These are phyloP conservation scores for Ustilago tritici DNA, from an alignment of 1,284 basidiomycete genomes.

Conservation along the genomic window DNA sequence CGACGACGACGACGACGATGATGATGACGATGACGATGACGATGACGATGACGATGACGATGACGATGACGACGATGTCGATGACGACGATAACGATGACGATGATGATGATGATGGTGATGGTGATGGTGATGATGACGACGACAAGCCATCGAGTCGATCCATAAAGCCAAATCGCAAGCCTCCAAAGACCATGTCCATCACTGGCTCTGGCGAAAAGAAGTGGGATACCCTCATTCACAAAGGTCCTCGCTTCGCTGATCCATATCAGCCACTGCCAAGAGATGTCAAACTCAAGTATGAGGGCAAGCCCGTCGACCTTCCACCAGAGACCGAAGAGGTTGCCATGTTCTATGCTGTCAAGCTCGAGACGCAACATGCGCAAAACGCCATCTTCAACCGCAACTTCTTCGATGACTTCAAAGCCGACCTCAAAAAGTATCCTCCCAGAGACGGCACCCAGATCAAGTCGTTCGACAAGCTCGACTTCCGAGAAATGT, in stretches of 20 bases:
- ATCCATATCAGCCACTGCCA: slow-evolving; percentile 89
- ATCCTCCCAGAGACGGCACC: slow-evolving; percentile 82
- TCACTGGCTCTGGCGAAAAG: slow-evolving; percentile 59
- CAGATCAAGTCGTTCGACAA: slow-evolving; percentile 82
- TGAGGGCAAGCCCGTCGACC: slow-evolving; percentile 82
- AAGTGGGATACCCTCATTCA: slow-evolving; percentile 95
- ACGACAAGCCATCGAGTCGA: slow-evolving; percentile 71
- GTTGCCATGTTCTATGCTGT: slow-evolving; percentile 97
- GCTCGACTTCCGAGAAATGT: slow-evolving; percentile 96
- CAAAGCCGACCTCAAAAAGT: slow-evolving; percentile 79
- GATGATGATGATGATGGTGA: slow-evolving; percentile 53
- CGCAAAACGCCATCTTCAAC: slow-evolving; percentile 87
- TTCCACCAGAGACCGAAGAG: slow-evolving; percentile 90
- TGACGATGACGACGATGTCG: slow-evolving; percentile 45
- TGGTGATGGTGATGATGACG: slow-evolving; percentile 70
- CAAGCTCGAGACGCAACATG: slow-evolving; percentile 92
- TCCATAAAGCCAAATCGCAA: slow-evolving; percentile 35
- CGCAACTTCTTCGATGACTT: slow-evolving; percentile 97
- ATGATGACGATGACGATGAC: slow-evolving; percentile 40
- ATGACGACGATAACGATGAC: slow-evolving; percentile 44
- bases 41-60: slow-evolving; percentile 71
- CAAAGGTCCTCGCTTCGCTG: slow-evolving; percentile 94
- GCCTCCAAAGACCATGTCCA: slow-evolving; percentile 48
- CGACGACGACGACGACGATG: slow-evolving; percentile 53
- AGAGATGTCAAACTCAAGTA: slow-evolving; percentile 92